Conservation (phyloP, 306 rosid genomes). For the Neltuma alba region DNA sequence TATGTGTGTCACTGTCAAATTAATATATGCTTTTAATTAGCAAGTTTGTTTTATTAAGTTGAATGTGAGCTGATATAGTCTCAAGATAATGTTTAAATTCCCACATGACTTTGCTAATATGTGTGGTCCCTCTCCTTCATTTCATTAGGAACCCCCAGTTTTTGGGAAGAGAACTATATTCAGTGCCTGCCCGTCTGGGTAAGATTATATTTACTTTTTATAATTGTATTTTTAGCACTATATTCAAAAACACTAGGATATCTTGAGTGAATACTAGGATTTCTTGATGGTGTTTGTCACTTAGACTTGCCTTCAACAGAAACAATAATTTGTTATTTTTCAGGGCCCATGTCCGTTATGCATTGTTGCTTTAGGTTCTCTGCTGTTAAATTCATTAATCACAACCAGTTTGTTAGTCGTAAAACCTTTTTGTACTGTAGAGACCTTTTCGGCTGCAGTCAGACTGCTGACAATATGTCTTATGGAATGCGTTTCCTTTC, state of each 20-base stretch:
- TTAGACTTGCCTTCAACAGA: neutral
- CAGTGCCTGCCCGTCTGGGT: conserved; percentile 72
- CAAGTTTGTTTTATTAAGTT: conserved; percentile 12
- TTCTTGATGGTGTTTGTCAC: conserved; percentile 6
- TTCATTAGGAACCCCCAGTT: conserved; percentile 88
- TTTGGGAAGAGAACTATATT: conserved; percentile 93
- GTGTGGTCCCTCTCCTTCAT: conserved; percentile 35
- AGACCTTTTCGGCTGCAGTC: neutral
- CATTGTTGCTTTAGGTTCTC: neutral
- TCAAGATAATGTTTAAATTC: conserved; percentile 29
- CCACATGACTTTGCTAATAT: conserved; percentile 29
- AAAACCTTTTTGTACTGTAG: neutral
- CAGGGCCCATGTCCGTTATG: conserved; percentile 13
- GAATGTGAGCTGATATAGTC: conserved; percentile 7
- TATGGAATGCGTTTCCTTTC: neutral
- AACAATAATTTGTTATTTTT: conserved; percentile 13
- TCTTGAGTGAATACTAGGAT: neutral
- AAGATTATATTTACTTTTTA: conserved; percentile 39
- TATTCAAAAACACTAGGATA: conserved; percentile 14
- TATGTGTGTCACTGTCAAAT: conserved; percentile 46
- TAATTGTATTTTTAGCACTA: conserved; percentile 14
- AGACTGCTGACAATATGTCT: neutral
- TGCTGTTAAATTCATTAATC: neutral
- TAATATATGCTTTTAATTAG: conserved; percentile 18
- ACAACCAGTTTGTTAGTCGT: neutral